Percentiles rank a stretch among this genome's conserved stretches.
These are phyloP conservation scores for Tetrahymena elliotti DNA, from an alignment of 73 alveolate genomes.

Conservation along the genomic window DNA sequence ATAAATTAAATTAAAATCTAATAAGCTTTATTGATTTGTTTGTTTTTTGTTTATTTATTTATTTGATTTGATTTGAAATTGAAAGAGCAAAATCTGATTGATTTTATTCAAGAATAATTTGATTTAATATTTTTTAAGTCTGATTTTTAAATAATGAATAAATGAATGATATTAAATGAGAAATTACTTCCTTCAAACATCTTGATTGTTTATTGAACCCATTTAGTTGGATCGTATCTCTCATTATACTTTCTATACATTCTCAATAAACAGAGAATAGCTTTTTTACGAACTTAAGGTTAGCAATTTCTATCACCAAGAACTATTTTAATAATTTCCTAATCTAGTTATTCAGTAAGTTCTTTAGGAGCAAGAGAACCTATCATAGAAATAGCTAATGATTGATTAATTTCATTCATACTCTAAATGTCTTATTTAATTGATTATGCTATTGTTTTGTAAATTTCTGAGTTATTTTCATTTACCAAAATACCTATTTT, in stretches of 20 bases:
- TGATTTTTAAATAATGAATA: background rate
- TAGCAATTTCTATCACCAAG: constrained; percentile 70
- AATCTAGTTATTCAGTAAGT: constrained; percentile 65
- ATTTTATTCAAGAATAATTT: background rate
- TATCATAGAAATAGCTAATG: constrained; percentile 89
- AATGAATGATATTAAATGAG: background rate
- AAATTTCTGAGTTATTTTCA: constrained; percentile 65
- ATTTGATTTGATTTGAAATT: background rate
- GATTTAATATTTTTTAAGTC: background rate
- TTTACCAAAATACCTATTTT: constrained; percentile 71
- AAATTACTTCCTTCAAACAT: constrained; percentile 34
- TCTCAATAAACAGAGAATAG: constrained; percentile 77
- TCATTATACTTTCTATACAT: constrained; percentile 85
- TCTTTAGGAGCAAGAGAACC: constrained; percentile 88
- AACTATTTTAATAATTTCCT: constrained; percentile 74
- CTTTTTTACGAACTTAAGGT: constrained; percentile 83
- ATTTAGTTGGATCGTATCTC: constrained; percentile 44
- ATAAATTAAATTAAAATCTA: background rate
- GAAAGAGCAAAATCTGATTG: background rate
- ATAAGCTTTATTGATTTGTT: too few species aligned
- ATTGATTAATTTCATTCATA: constrained; percentile 82
- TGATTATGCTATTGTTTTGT: constrained; percentile 80
- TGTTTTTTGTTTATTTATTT: too few species aligned
- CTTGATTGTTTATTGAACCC: constrained; percentile 30
- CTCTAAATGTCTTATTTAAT: constrained; percentile 84